Base-by-base conservation (phyloP, 257 asterid species). In the Nicotiana obtusifolia region DNA sequence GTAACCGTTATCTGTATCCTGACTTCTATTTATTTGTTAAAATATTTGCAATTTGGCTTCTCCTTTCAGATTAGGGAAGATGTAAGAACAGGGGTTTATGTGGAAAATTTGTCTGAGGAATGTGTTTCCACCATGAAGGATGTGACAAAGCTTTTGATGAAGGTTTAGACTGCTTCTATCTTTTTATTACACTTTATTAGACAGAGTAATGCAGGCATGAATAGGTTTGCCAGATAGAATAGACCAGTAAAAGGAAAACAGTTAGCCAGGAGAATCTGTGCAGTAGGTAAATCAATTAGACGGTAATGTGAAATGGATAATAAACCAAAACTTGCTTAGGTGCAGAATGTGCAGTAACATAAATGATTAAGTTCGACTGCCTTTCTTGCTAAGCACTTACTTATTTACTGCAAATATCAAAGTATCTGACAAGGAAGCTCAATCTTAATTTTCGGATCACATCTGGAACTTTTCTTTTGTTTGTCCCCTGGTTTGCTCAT, bases 41-140 rank as follows among this genome's bases (percentile, higher is more conserved):
- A 52, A 20, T 5, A 26, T 49, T 75, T 52, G 15, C 64, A 75
- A 75, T 26, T 75, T 1, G 78, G 35, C 67, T 77, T 77, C 87
- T 88, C 76, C 52, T 89, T 85, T 59, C 89, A 96, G 99, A 94
- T 96, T 16, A 87, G 99, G 75, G 99, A 96, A 91, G 99, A 96
- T 86, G 97, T 91, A 26, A 93, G 88, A 86, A 87, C 90, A 81
- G 99, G 99, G 85, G 94, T 96, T 56, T 96, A 96, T 87, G 98
- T 96, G 33, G 99, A 96, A 67, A 90, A 94, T 89, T 88, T 96
- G 87, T 90, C 97, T 53, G 99, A 96, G 89, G 98, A 93, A 85
- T 90, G 92, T 89, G 99, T 93, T 49, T 87, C 93, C 76, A 89
- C 98, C 68, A 96, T 91, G 95, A 91, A 90, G 90, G 97, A 93